Percentiles rank a stretch among this genome's conserved stretches.
Evolutionary conservation across 257 asterid species (phyloP).

Genomic region (Solanum lycopersicoides): DNA sequence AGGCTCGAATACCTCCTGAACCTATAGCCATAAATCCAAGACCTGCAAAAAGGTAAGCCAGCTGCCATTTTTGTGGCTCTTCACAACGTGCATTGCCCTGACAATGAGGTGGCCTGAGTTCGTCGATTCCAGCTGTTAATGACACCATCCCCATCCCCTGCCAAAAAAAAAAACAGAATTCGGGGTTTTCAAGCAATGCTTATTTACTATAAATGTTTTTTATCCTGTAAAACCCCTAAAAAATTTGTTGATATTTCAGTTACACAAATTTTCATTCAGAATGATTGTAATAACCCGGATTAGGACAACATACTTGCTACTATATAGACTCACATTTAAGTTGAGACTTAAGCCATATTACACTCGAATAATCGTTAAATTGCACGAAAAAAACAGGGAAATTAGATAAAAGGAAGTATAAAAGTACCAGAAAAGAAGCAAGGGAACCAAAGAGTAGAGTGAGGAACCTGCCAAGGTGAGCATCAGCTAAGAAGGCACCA

Average conservation of each 20-base stretch:
- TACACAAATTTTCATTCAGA: neutral
- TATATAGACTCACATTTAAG: neutral
- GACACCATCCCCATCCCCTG: slow-evolving; percentile 64
- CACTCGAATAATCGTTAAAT: neutral
- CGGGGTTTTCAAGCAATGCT: neutral
- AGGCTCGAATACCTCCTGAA: slow-evolving; percentile 74
- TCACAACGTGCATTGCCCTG: slow-evolving; percentile 12
- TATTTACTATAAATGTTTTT: neutral
- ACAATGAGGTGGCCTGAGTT: slow-evolving; percentile 56
- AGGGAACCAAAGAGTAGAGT: slow-evolving; percentile 65
- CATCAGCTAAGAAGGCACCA: slow-evolving; percentile 69
- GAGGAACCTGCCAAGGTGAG: slow-evolving; percentile 44
- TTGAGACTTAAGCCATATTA: too few species aligned
- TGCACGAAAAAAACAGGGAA: neutral
- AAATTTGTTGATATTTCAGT: neutral
- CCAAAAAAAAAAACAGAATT: neutral
- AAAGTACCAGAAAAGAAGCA: slow-evolving; percentile 42
- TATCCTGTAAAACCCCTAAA: neutral
- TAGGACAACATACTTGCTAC: neutral
- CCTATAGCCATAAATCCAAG: slow-evolving; percentile 60
- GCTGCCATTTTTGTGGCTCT: slow-evolving; percentile 56
- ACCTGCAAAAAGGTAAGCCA: slow-evolving; percentile 31
- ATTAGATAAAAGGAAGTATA: neutral
- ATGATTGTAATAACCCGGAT: neutral
- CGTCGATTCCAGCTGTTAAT: slow-evolving; percentile 38